Percentiles rank a stretch among this genome's conserved stretches.
Evolutionary conservation across 2,329 filamentous ascomycete genomes (phyloP).

Genomic region (Aureobasidium sp.): DNA sequence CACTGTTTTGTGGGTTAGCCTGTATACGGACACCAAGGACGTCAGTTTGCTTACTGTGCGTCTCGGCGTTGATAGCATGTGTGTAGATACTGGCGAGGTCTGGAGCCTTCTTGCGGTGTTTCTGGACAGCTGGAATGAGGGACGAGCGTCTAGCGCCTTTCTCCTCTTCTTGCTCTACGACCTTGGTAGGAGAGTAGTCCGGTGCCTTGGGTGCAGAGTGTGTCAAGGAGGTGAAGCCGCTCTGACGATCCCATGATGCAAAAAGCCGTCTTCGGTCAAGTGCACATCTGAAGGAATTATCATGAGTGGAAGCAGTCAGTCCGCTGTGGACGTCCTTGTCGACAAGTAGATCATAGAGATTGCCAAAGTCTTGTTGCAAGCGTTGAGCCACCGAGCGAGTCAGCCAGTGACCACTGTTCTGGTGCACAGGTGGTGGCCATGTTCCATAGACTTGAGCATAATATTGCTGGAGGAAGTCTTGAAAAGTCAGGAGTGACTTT

Average conservation of each 20-base stretch:
- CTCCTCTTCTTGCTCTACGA: background rate
- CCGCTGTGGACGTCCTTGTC: constrained; percentile 29
- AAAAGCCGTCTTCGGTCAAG: background rate
- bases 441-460: constrained; percentile 49
- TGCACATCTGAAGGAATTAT: background rate
- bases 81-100: background rate
- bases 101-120: background rate
- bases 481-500: constrained; percentile 51
- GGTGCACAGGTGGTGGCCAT: constrained; percentile 44
- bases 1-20: background rate
- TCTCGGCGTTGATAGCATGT: background rate
- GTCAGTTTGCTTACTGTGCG: background rate
- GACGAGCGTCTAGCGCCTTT: background rate
- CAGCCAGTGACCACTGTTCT: constrained; percentile 42
- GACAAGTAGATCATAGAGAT: constrained; percentile 63
- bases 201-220: constrained; percentile 60
- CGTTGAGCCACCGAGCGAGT: constrained; percentile 49
- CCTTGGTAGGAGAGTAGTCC: constrained; percentile 17
- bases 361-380: constrained; percentile 59
- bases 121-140: constrained; percentile 2
- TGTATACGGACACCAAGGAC: background rate
- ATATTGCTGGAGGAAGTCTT: constrained; percentile 51
- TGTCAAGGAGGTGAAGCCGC: constrained; percentile 34
- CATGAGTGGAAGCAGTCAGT: background rate
- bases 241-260: constrained; percentile 46